These are phyloP conservation scores for Hylodesmum podocarpum DNA, from an alignment of 306 rosid genomes.

Conservation along the genomic window DNA sequence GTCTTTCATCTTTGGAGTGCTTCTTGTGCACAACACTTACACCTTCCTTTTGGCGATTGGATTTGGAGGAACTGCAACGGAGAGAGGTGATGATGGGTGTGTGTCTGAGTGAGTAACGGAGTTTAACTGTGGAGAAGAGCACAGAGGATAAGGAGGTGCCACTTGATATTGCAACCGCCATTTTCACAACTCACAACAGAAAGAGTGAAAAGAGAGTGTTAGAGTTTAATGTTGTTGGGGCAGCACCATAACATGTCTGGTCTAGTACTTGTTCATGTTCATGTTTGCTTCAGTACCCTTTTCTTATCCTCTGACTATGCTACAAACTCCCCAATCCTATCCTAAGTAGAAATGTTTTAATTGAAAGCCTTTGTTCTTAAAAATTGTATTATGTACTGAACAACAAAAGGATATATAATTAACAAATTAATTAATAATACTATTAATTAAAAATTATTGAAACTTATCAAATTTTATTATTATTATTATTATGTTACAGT, in stretches of 20 bases:
- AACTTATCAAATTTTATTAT: too few species aligned
- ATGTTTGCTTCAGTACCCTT: not conserved
- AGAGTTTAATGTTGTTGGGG: not conserved
- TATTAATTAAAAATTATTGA: too few species aligned
- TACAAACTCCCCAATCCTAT: not conserved
- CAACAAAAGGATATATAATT: too few species aligned
- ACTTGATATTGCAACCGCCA: constrained; percentile 72
- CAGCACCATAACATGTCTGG: too few species aligned
- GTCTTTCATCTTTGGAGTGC: constrained; percentile 45
- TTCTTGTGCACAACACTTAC: constrained; percentile 34
- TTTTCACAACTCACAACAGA: constrained; percentile 24
- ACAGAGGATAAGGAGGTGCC: constrained; percentile 60
- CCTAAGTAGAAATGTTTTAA: too few species aligned
- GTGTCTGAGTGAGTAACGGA: constrained; percentile 30
- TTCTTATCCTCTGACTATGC: not conserved
- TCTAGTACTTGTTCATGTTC: too few species aligned
- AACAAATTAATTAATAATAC: too few species aligned
- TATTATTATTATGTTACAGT: too few species aligned
- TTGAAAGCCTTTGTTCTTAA: too few species aligned
- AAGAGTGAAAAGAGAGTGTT: too few species aligned
- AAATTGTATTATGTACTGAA: too few species aligned
- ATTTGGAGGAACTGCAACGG: constrained; percentile 28
- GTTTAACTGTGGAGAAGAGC: constrained; percentile 51
- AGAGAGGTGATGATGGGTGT: constrained; percentile 26
- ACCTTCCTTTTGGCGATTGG: constrained; percentile 42